Evolutionary conservation across 2,329 filamentous ascomycete species (phyloP).

Genomic region (Cercospora sesami): DNA sequence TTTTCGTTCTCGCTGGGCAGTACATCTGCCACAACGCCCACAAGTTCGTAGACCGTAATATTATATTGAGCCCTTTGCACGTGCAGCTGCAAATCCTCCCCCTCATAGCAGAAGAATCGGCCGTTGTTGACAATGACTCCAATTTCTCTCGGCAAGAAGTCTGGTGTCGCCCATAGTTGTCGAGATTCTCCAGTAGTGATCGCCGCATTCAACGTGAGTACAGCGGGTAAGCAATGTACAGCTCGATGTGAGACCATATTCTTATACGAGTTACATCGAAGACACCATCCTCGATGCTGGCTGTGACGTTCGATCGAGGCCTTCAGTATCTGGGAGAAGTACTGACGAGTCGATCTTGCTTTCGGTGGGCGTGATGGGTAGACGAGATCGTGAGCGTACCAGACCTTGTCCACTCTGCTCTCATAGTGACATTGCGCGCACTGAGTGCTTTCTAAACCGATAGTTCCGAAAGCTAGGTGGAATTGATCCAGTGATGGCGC

Average conservation of each 20-base stretch:
- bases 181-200: constrained; percentile 72
- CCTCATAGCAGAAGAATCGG: constrained; percentile 94
- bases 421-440: constrained; percentile 88
- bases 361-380: constrained; percentile 43
- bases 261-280: constrained; percentile 86
- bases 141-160: constrained; percentile 91
- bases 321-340: constrained; percentile 90
- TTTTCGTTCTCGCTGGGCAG: constrained; percentile 82
- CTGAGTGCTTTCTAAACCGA: constrained; percentile 70
- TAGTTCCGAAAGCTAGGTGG: constrained; percentile 71
- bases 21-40: constrained; percentile 87
- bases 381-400: constrained; percentile 56
- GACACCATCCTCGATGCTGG: constrained; percentile 89
- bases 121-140: constrained; percentile 86
- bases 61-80: constrained; percentile 76
- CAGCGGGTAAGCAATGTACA: constrained; percentile 75
- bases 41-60: constrained; percentile 85
- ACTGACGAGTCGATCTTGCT: constrained; percentile 31
- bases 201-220: constrained; percentile 84
- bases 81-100: constrained; percentile 79
- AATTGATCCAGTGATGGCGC: constrained; percentile 60
- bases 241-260: constrained; percentile 81
- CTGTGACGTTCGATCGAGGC: constrained; percentile 86
- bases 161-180: constrained; percentile 81
- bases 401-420: constrained; percentile 74